Base-by-base conservation (phyloP, 2,329 filamentous ascomycete species). In the Cladosporium sp. region DNA sequence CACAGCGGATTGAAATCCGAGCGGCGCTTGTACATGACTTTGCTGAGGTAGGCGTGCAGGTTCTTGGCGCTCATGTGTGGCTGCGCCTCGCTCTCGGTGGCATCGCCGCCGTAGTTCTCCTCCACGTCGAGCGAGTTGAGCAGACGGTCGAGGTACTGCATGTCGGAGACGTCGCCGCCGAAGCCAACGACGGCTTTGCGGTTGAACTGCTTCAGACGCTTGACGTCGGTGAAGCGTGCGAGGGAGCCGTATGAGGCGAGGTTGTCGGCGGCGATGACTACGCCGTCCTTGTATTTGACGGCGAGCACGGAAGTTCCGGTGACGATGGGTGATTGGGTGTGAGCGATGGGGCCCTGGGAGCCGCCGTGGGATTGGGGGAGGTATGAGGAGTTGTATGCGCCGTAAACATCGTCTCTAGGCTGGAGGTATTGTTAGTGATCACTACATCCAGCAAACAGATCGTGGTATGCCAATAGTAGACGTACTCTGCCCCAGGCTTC, bases 341-440 rank as follows among this genome's bases (percentile, higher is more conserved):
- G 92, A 76, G 93, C 88, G 77, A 88, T 93, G 66, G 93, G 92
- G 59, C 73, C 71, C 67, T 74, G 73, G 64, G 68, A 71, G 65
- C 73, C 73, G 68, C 73, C 73, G 64, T 84, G 85, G 65, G 84
- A 85, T 73, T 82, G 83, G 74, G 92, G 87, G 77, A 98, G 89
- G 80, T 94, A 93, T 67, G 93, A 92, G 76, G 85, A 83, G 82
- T 98, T 92, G 81, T 99, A 99, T 75, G 90, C 85, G 74, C 95
- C 95, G 82, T 98, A 99, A 77, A 98, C 86, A 80, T 99, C 95
- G 81, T 99, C 92, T 86, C 95, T 90, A 78, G 95, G 95, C 95
- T 99, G 75, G 64, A 75, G 83, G 78, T 83, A 80, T 74, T 8
- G 69, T 65, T 59, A 67, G 65, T 59, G 68, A 62, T 65, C 66